Base-by-base conservation (phyloP, 441 rosid species). In the Flueggea neowawraea region DNA sequence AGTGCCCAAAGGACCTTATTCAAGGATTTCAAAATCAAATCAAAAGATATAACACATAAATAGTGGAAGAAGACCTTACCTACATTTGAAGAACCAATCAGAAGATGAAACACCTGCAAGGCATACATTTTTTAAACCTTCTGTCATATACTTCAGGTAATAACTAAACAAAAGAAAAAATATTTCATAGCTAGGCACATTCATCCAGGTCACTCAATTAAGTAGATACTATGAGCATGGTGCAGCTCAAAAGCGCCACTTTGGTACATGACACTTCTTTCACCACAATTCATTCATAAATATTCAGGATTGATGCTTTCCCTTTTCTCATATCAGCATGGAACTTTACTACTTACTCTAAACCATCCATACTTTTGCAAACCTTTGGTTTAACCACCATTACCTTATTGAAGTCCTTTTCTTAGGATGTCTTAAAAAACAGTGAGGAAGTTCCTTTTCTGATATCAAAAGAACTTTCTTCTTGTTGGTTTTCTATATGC, bases 51-150 rank as follows among this genome's bases (percentile, higher is more conserved):
- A 36, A 36, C 17, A 12, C 11, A 5, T 13, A 12, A 44, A 14
- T 8, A 39, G 13, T 58, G 39, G 12, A 36, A 16, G 41, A 55
- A 44, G 58, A 52, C 45, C 76, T 73, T 80, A 86, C 89, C 85
- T 60, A 78, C 31, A 77, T 80, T 82, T 33, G 87, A 82, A 67
- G 79, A 73, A 63, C 87, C 92, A 67, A 84, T 78, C 72, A 86
- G 70, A 39, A 86, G 48, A 75, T 83, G 87, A 71, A 86, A 80
- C 60, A 86, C 92, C 92, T 86, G 92, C 39, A 62, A 78, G 52
- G 58, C 64, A n/a, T 11, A 54, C 50, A 57, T 60, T 62, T 44
- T 60, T 73, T 66, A 77, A 53, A 53, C 63, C 44, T 31, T 41
- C 55, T 52, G 44, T 36, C 58, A 57, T 57, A 10, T 49, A 54